These are phyloP conservation scores for Colletotrichum shisoi DNA, from an alignment of 2,329 filamentous ascomycete genomes.

Conservation along the genomic window DNA sequence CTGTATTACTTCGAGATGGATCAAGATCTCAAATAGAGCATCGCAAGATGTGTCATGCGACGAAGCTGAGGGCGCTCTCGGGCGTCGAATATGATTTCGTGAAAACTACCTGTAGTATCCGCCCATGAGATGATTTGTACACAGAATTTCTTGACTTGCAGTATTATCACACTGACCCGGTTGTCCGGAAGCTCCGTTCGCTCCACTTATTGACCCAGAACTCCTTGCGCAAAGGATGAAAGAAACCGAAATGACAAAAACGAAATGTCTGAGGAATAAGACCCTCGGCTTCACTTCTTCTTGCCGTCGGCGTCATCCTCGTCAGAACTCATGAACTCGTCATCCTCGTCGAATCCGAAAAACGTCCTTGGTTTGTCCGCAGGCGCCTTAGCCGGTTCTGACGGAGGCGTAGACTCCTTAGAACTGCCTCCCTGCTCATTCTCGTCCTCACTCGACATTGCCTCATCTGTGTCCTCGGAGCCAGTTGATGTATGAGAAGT, in stretches of 20 bases:
- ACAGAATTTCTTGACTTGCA: constrained; percentile 7
- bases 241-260: background rate
- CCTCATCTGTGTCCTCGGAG: constrained; percentile 47
- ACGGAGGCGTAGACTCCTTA: constrained; percentile 60
- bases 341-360: constrained; percentile 81
- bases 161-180: constrained; percentile 8
- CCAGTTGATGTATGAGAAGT: constrained; percentile 61
- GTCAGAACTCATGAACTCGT: constrained; percentile 75
- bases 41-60: constrained; percentile 36
- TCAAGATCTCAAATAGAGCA: constrained; percentile 41
- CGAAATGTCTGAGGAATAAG: background rate
- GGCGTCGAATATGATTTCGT: constrained; percentile 34
- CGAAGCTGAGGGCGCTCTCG: constrained; percentile 24
- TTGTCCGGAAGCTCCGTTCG: constrained; percentile 34
- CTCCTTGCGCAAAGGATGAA: constrained; percentile 6
- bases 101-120: constrained; percentile 25
- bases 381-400: constrained; percentile 51
- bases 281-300: constrained; percentile 6
- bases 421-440: constrained; percentile 55
- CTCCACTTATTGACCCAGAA: background rate
- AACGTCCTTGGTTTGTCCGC: constrained; percentile 61
- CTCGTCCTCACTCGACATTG: constrained; percentile 47
- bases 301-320: constrained; percentile 61
- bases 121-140: constrained; percentile 24
- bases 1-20: constrained; percentile 50